These are phyloP conservation scores for Zopfia rhizophila DNA, from an alignment of 2,329 filamentous ascomycete species.

Conservation along the genomic window DNA sequence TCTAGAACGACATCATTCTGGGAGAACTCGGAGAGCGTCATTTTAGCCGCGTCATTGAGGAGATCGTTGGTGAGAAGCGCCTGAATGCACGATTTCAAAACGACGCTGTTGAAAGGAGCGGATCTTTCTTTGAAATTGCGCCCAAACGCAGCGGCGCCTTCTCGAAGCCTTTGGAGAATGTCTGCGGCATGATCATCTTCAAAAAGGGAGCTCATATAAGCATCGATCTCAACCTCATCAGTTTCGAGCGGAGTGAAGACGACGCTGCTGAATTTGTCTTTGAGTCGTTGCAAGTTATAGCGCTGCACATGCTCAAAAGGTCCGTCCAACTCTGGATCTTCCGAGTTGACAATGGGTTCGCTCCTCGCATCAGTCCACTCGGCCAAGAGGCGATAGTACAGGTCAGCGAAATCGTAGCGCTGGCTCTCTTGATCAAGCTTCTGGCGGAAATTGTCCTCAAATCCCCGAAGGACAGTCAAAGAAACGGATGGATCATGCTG, in stretches of 20 bases:
- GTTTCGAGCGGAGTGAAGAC: constrained; percentile 29
- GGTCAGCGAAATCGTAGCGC: constrained; percentile 25
- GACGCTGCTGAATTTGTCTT: constrained; percentile 27
- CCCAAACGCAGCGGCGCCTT: constrained; percentile 6
- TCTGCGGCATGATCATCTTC: constrained; percentile 21
- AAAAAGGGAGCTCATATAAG: constrained; percentile 24
- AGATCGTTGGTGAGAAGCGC: constrained; percentile 26
- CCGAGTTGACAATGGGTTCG: constrained; percentile 19
- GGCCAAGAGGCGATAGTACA: constrained; percentile 26
- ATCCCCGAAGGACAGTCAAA: constrained; percentile 12
- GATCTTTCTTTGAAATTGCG: constrained; percentile 10
- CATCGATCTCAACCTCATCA: constrained; percentile 27
- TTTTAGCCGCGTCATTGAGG: constrained; percentile 25
- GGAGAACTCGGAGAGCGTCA: constrained; percentile 23
- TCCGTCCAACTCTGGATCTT: constrained; percentile 23
- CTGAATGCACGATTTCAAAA: constrained; percentile 21
- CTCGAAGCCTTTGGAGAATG: constrained; percentile 12
- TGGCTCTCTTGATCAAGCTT: constrained; percentile 29
- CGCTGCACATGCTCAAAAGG: constrained; percentile 27
- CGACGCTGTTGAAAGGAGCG: constrained; percentile 14
- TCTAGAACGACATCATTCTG: constrained; percentile 40
- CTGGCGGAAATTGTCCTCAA: constrained; percentile 20
- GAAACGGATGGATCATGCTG: constrained; percentile 24
- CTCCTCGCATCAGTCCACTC: constrained; percentile 27
- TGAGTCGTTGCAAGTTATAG: constrained; percentile 26